Percentiles rank a stretch among this genome's conserved stretches.
Conservation (phyloP, 1,139 yeast genomes). For the Sugiyamaella neomexicana region DNA sequence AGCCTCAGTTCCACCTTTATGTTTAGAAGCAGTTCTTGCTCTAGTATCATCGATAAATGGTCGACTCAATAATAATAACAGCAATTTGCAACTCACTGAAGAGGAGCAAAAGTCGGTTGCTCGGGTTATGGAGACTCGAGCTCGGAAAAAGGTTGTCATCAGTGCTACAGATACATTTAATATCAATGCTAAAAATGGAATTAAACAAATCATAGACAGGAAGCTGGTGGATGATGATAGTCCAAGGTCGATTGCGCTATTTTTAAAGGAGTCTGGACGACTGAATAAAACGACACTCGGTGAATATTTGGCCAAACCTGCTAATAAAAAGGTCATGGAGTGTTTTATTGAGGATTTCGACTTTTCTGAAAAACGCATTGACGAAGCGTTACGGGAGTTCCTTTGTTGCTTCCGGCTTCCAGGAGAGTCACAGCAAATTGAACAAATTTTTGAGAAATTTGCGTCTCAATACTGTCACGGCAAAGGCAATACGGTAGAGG, state of each 20-base stretch:
- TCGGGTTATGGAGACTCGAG: conserved; percentile 45
- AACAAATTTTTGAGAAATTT: conserved; percentile 83
- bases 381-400: conserved; percentile 84
- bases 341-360: conserved; percentile 72
- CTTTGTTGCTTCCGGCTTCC: conserved; percentile 87
- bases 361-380: conserved; percentile 76
- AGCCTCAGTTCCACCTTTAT: conserved; percentile 87
- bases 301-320: conserved; percentile 77
- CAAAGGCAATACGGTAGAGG: conserved; percentile 36
- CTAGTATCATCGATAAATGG: conserved; percentile 67
- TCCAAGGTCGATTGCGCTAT: conserved; percentile 65
- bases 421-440: conserved; percentile 97
- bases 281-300: conserved; percentile 87
- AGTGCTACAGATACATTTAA: conserved; percentile 74
- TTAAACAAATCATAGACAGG: conserved; percentile 58
- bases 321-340: conserved; percentile 58
- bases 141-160: conserved; percentile 69
- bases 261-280: conserved; percentile 75
- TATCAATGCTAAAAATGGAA: conserved; percentile 73
- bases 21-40: conserved; percentile 81
- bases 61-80: conserved; percentile 42
- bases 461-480: conserved; percentile 70
- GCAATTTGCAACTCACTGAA: background rate
- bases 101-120: conserved; percentile 25
- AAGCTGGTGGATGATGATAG: conserved; percentile 64